Evolutionary conservation across 1,284 basidiomycete species (phyloP).

Genomic region (Exsudoporus floridanus): DNA sequence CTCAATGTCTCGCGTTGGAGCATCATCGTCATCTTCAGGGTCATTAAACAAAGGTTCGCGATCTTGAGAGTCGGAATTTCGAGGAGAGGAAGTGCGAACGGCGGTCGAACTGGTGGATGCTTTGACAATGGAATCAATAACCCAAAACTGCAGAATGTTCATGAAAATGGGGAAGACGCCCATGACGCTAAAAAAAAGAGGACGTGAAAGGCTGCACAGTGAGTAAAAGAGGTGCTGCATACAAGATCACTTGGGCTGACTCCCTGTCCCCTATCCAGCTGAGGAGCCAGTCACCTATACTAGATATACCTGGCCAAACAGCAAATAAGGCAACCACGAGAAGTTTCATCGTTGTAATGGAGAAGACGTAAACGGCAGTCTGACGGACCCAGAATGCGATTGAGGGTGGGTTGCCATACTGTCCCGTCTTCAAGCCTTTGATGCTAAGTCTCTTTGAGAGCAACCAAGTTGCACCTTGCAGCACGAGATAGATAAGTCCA

Average conservation of each 20-base stretch:
- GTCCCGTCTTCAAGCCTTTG: constrained; percentile 82
- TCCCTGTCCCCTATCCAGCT: constrained; percentile 67
- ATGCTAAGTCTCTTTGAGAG: constrained; percentile 65
- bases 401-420: constrained; percentile 82
- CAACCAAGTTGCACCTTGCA: constrained; percentile 70
- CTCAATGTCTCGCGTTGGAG: constrained; percentile 46
- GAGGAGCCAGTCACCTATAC: constrained; percentile 79
- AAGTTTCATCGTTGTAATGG: constrained; percentile 89
- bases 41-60: constrained; percentile 58
- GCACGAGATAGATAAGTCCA: constrained; percentile 76
- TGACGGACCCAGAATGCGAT: constrained; percentile 79
- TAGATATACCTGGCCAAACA: constrained; percentile 69
- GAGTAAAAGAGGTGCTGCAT: constrained; percentile 32
- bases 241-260: constrained; percentile 82
- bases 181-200: constrained; percentile 65
- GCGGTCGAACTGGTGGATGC: constrained; percentile 47
- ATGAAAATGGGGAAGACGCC: constrained; percentile 91
- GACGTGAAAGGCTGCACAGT: constrained; percentile 6
- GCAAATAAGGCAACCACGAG: constrained; percentile 76
- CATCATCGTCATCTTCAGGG: constrained; percentile 56
- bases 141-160: constrained; percentile 90
- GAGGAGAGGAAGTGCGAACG: constrained; percentile 40
- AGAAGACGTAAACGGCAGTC: constrained; percentile 80
- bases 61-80: constrained; percentile 43
- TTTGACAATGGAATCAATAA: constrained; percentile 86